Percentiles rank a stretch among this genome's conserved stretches.
Evolutionary conservation across 345 rosid species (phyloP).

Genomic region (Crucihimalaya himalaica): DNA sequence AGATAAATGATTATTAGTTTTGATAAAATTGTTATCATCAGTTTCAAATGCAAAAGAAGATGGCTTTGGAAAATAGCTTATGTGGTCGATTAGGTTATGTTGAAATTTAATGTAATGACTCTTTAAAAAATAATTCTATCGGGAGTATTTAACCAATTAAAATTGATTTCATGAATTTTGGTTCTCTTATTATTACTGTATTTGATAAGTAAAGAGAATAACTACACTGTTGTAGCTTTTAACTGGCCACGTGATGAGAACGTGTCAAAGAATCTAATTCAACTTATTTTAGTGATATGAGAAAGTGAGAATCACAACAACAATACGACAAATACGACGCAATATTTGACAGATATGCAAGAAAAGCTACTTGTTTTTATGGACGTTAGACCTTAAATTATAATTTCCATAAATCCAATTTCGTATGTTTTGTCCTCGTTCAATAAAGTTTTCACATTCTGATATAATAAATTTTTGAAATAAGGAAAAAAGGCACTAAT

Average conservation of each 20-base stretch:
- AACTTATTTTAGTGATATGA: slow-evolving; percentile 1
- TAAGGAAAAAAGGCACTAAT: too few relatives aligned
- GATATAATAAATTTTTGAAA: neutral
- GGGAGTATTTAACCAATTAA: neutral
- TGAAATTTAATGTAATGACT: neutral
- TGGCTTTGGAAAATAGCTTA: too few relatives aligned
- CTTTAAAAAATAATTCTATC: neutral
- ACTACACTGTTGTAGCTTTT: neutral
- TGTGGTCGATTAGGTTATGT: too few relatives aligned
- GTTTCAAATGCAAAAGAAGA: too few relatives aligned
- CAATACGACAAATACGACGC: slow-evolving; percentile 32
- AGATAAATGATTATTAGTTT: too few relatives aligned
- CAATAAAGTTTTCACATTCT: slow-evolving; percentile 1
- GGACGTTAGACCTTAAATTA: slow-evolving; percentile 17
- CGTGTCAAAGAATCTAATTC: slow-evolving; percentile 32
- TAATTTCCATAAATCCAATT: neutral
- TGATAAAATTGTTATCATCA: too few relatives aligned
- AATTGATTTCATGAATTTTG: neutral
- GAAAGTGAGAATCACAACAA: slow-evolving; percentile 19
- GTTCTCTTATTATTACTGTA: neutral
- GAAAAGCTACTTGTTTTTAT: slow-evolving; percentile 10
- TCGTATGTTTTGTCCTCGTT: slow-evolving; percentile 4
- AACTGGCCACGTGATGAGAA: slow-evolving; percentile 35
- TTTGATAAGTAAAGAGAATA: neutral
- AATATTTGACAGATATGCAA: slow-evolving; percentile 31